phyloP scores from a whole-genome alignment of 495 filamentous ascomycete genomes.

The Lophiotrema nucula region DNA sequence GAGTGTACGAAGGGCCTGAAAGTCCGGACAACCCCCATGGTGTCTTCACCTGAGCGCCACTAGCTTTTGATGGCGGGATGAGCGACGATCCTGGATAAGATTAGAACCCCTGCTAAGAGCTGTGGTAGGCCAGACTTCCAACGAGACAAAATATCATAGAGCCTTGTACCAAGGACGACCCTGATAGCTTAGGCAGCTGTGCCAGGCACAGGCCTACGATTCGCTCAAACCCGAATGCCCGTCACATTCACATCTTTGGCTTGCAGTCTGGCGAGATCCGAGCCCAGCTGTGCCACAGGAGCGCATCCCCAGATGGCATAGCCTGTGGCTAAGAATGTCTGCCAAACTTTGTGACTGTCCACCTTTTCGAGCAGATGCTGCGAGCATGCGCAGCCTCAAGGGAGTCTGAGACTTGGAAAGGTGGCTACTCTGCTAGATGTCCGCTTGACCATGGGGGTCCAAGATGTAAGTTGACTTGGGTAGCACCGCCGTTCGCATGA shows the following conservation, averaged over 20 bases:
- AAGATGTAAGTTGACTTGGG: neutral
- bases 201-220: neutral
- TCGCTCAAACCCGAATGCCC: conserved; percentile 8
- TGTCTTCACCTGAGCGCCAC: conserved; percentile 17
- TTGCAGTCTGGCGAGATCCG: no score
- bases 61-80: conserved; percentile 3
- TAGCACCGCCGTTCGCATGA: conserved; percentile 1
- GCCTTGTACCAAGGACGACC: no score
- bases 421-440: conserved; percentile 1
- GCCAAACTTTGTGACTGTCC: no score
- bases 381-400: neutral
- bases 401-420: conserved; percentile 8
- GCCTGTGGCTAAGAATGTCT: no score
- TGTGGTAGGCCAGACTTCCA: conserved; percentile 9
- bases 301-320: no score
- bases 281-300: neutral
- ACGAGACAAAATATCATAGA: neutral
- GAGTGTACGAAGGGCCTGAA: no score
- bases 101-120: conserved; percentile 6
- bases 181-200: no score
- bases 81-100: conserved; percentile 20
- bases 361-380: no score
- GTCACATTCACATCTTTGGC: conserved; percentile 7
- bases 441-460: conserved; percentile 2
- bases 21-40: no score